Percentiles rank a stretch among this genome's conserved stretches.
These are phyloP conservation scores for Phytophthora cactorum DNA, from an alignment of 352 stramenopile species.

Conservation along the genomic window DNA sequence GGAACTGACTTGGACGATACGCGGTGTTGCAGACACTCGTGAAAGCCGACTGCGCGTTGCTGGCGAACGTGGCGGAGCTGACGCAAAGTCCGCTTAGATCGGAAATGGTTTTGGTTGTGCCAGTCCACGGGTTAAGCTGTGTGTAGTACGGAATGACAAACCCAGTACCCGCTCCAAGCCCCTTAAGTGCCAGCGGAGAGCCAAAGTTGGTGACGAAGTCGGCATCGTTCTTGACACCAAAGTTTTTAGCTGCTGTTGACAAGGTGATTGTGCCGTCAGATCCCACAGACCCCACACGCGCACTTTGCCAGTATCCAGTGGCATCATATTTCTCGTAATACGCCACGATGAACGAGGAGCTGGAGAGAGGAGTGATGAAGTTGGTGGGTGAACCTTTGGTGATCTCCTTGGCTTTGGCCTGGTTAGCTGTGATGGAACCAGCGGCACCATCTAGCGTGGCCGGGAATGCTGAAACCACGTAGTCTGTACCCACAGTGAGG, in stretches of 20 bases:
- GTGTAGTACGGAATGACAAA: slow-evolving; percentile 67
- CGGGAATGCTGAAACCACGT: slow-evolving; percentile 34
- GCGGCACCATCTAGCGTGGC: slow-evolving; percentile 31
- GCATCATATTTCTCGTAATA: slow-evolving; percentile 40
- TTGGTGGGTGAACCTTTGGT: slow-evolving; percentile 42
- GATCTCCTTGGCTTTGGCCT: slow-evolving; percentile 30
- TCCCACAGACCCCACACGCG: slow-evolving; percentile 47
- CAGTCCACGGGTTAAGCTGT: background rate
- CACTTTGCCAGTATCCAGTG: slow-evolving; percentile 40
- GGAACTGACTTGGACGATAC: slow-evolving; percentile 44
- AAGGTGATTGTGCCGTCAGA: slow-evolving; percentile 44
- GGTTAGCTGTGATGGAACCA: slow-evolving; percentile 21
- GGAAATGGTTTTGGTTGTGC: slow-evolving; percentile 21
- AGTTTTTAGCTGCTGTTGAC: slow-evolving; percentile 27
- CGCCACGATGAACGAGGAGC: slow-evolving; percentile 46
- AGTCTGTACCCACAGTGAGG: slow-evolving; percentile 26
- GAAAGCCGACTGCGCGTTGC: slow-evolving; percentile 34
- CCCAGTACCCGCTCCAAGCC: slow-evolving; percentile 9
- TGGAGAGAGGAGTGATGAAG: slow-evolving; percentile 43
- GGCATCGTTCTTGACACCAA: slow-evolving; percentile 41
- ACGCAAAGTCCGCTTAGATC: slow-evolving; percentile 49
- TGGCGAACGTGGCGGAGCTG: slow-evolving; percentile 40
- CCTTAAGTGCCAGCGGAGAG: slow-evolving; percentile 36
- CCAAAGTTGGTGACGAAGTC: slow-evolving; percentile 43
- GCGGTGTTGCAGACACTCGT: slow-evolving; percentile 47